A percentile compares a stretch with the other conserved stretches of the same genome.
Evolutionary conservation across 805 yeast species (phyloP).

Genomic region (Candida nitratophila): DNA sequence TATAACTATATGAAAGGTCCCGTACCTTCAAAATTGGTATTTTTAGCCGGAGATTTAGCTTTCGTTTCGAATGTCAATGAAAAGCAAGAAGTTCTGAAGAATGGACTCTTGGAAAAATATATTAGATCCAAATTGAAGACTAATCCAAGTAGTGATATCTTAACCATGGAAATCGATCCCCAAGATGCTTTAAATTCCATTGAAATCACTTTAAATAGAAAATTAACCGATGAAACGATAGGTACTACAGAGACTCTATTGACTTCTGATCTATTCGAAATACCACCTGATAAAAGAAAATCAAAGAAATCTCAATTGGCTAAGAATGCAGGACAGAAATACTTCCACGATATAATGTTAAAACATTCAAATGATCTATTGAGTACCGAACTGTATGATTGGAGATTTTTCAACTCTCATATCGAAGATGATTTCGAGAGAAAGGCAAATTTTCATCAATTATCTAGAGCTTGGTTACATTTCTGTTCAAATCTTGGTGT

Average conservation of each 20-base stretch:
- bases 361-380: conserved; percentile 24
- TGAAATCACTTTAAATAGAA: neutral
- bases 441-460: conserved; percentile 37
- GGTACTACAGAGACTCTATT: conserved; percentile 14
- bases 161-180: conserved; percentile 25
- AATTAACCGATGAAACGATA: conserved; percentile 2
- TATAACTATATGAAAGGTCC: conserved; percentile 37
- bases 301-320: conserved; percentile 25
- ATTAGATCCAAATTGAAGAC: conserved; percentile 22
- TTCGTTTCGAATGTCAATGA: conserved; percentile 29
- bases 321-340: conserved; percentile 20
- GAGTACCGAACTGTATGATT: conserved; percentile 43
- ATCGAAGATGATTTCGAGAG: conserved; percentile 30
- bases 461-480: conserved; percentile 38
- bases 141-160: conserved; percentile 8
- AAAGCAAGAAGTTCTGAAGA: conserved; percentile 23
- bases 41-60: conserved; percentile 34
- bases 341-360: conserved; percentile 26
- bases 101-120: conserved; percentile 28
- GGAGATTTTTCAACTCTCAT: conserved; percentile 54
- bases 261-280: conserved; percentile 17
- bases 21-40: conserved; percentile 35
- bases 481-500: conserved; percentile 36
- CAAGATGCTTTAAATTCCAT: conserved; percentile 19
- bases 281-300: conserved; percentile 21